Conservation (phyloP, 148 eudicot species). For the Silene uniflora region DNA sequence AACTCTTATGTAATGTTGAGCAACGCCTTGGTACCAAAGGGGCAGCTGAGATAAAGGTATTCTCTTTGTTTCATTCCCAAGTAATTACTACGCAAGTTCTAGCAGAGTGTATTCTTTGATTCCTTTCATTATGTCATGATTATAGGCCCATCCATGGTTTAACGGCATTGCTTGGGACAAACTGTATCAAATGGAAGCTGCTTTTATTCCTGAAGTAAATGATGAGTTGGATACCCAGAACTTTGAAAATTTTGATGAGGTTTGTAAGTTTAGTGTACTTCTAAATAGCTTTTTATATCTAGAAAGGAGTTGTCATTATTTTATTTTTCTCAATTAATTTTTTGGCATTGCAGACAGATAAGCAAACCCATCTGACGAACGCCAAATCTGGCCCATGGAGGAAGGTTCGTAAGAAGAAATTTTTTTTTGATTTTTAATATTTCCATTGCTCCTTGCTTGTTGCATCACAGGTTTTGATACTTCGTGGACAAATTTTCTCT, state of each 20-base stretch:
- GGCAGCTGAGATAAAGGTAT: conserved; percentile 92
- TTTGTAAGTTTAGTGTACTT: conserved; percentile 21
- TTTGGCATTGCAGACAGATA: conserved; percentile 54
- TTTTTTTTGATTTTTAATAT: conserved; percentile 1
- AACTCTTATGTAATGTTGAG: conserved; percentile 86
- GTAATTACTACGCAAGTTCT: neutral
- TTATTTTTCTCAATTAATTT: conserved; percentile 8
- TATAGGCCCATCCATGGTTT: conserved; percentile 93
- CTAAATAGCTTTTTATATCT: neutral
- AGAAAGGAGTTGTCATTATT: neutral
- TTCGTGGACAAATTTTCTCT: neutral
- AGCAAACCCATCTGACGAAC: conserved; percentile 45
- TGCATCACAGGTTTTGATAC: neutral
- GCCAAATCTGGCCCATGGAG: conserved; percentile 96
- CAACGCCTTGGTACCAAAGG: conserved; percentile 94
- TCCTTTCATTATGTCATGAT: conserved; percentile 8
- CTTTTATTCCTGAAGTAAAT: conserved; percentile 96
- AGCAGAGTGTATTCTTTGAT: neutral
- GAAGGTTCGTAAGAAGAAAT: conserved; percentile 54
- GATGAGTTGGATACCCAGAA: conserved; percentile 97
- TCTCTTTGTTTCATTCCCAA: conserved; percentile 1
- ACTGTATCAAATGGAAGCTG: conserved; percentile 86
- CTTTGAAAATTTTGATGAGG: conserved; percentile 98
- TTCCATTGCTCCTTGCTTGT: neutral
- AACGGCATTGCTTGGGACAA: conserved; percentile 77